Base-by-base conservation (phyloP, 129 eudicot species). In the Ambrosia artemisiifolia region DNA sequence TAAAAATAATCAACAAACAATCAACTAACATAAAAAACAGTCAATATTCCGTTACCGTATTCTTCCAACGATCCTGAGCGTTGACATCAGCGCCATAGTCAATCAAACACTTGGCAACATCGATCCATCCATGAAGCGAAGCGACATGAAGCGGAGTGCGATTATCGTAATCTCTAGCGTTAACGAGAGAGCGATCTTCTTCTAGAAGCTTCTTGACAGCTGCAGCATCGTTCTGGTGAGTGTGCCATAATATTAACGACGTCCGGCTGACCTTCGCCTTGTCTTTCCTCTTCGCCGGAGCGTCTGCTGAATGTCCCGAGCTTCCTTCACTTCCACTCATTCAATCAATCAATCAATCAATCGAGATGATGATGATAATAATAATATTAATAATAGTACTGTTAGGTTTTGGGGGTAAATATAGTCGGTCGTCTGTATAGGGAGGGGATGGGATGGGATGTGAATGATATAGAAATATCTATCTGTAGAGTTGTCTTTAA, bases 81-180 rank as follows among this genome's bases (percentile, higher is more conserved):
- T 93, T 93, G 65, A 93, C 90, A 67, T 93, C 96, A 47, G 98
- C 98, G 13, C 94, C 89, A 55, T 49, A 77, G 35, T 87, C 88
- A 40, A 93, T 81, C 80, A 93, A 83, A 65, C 89, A 84, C 63
- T 87, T 87, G 51, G 95, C 98, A 3, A 89, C 95, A 32, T 89
- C 91, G 82, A 89, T 74, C 96, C 88, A 93, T 33, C 96, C 98
- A 71, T 93, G 96, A 51, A 93, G 81, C 24, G 96, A 83, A 9
- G 98, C 98, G 2, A 93, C 96, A 62, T 93, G 98, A 24, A 93
- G 96, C 18, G 98, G 96, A 74, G 96, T 93, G 33, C 98, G 90
- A 46, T 74, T 78, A 80, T 93, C 98, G 42, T 93, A 93, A 85
- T 93, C 98, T 76, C 88, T 80, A 24, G 98, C 95, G 17, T 78